phyloP scores from a whole-genome alignment of 352 stramenopile species.

The Pythium guiyangense region DNA sequence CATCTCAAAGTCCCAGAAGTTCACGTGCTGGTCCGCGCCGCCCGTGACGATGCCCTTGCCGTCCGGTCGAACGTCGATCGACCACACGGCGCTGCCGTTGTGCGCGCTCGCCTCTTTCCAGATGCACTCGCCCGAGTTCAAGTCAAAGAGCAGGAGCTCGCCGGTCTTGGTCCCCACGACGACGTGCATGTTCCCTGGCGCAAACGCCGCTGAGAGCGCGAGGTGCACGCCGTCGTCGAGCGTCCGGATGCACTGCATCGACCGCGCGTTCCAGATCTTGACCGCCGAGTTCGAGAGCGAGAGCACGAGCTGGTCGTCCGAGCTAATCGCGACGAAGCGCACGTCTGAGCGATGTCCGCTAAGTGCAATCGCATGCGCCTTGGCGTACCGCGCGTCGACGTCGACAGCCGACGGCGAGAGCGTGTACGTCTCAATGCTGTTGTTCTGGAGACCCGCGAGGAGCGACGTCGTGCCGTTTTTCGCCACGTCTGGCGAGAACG shows the following conservation, averaged over 20 bases:
- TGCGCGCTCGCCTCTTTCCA: conserved; percentile 84
- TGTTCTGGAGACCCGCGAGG: conserved; percentile 89
- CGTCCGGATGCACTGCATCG: conserved; percentile 89
- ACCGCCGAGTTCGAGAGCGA: conserved; percentile 80
- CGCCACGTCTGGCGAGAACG: conserved; percentile 76
- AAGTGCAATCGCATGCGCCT: conserved; percentile 66
- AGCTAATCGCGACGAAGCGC: conserved; percentile 81
- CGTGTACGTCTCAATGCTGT: conserved; percentile 88
- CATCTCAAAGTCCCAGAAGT: conserved; percentile 99
- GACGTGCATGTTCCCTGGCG: conserved; percentile 96
- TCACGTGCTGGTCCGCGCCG: conserved; percentile 96
- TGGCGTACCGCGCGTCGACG: conserved; percentile 66
- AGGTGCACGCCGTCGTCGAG: conserved; percentile 73
- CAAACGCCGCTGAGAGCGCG: conserved; percentile 93
- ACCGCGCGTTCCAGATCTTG: conserved; percentile 93
- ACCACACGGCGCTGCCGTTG: conserved; percentile 96
- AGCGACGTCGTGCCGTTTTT: conserved; percentile 81
- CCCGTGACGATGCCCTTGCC: conserved; percentile 93
- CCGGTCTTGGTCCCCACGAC: conserved; percentile 97
- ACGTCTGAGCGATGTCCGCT: conserved; percentile 92
- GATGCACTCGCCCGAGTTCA: conserved; percentile 94
- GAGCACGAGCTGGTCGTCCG: conserved; percentile 88
- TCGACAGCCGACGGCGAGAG: conserved; percentile 46
- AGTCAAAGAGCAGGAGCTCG: conserved; percentile 91
- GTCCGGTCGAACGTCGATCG: conserved; percentile 92